Percentiles rank a stretch among this genome's conserved stretches.
These are phyloP conservation scores for Eimeria sp. DNA, from an alignment of 169 alveolate species.

Conservation along the genomic window DNA sequence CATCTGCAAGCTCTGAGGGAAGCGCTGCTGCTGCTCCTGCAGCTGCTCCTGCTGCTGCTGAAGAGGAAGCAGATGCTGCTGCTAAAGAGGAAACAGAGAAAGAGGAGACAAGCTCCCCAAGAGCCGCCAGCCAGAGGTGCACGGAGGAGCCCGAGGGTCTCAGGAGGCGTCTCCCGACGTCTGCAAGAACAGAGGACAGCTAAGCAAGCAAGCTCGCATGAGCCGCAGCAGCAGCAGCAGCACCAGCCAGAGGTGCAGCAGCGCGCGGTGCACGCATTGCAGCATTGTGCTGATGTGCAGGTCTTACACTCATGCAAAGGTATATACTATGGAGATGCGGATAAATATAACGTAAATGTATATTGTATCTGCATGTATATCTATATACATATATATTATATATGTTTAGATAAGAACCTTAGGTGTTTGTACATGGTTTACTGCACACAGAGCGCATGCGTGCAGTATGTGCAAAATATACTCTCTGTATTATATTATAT, in stretches of 20 bases:
- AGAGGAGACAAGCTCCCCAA: neutral
- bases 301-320: too few species aligned
- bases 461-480: too few species aligned
- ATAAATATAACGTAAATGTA: too few species aligned
- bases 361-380: neutral
- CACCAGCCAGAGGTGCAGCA: conserved; percentile 1
- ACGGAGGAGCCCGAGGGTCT: neutral
- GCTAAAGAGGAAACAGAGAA: neutral
- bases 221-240: neutral
- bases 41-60: neutral
- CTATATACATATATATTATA: neutral
- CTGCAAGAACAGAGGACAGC: neutral
- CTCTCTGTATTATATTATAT: too few species aligned
- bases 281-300: neutral
- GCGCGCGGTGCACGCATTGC: neutral
- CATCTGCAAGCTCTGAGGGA: neutral
- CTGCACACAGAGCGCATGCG: too few species aligned
- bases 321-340: too few species aligned
- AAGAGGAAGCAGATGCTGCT: neutral
- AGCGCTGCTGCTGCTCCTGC: neutral
- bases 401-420: neutral
- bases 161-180: conserved; percentile 1
- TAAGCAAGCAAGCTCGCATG: neutral
- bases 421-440: neutral
- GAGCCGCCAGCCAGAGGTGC: neutral